A percentile compares a stretch with the other conserved stretches of the same genome.
Evolutionary conservation across 169 alveolate species (phyloP).

Genomic region (Cryptosporidium meleagridis): DNA sequence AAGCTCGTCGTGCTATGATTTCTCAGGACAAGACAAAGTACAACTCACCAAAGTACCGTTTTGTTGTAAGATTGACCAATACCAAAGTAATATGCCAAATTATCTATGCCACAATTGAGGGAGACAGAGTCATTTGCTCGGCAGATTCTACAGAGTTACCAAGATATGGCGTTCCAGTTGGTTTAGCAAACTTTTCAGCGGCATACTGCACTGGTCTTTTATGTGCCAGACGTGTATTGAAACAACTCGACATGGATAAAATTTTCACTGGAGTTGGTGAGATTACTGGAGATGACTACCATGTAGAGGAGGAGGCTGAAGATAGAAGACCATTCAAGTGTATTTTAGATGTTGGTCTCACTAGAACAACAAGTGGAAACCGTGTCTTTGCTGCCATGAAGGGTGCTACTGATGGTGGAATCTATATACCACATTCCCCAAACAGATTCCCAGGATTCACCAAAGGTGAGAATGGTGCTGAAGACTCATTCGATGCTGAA

Average conservation of each 20-base stretch:
- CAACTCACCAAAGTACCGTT: slow-evolving; percentile 99
- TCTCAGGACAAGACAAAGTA: slow-evolving; percentile 98
- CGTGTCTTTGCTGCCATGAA: slow-evolving; percentile 99
- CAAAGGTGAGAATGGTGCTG: slow-evolving; percentile 88
- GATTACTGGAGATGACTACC: slow-evolving; percentile 96
- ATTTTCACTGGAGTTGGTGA: slow-evolving; percentile 93
- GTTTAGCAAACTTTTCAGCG: slow-evolving; percentile 99
- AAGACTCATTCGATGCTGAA: slow-evolving; percentile 95
- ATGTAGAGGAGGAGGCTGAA: slow-evolving; percentile 92
- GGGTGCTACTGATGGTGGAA: slow-evolving; percentile 99
- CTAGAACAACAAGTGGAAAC: slow-evolving; percentile 98
- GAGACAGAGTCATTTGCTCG: slow-evolving; percentile 96
- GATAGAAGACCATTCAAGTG: slow-evolving; percentile 99
- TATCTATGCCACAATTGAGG: slow-evolving; percentile 96
- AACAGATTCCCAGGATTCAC: slow-evolving; percentile 99
- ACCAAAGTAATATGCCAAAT: slow-evolving; percentile 95
- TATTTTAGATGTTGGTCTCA: slow-evolving; percentile 98
- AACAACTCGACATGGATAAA: slow-evolving; percentile 91
- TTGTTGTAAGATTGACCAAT: slow-evolving; percentile 98
- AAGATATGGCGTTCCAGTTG: slow-evolving; percentile 97
- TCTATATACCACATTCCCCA: slow-evolving; percentile 98
- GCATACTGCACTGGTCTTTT: slow-evolving; percentile 99
- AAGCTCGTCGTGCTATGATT: slow-evolving; percentile 97
- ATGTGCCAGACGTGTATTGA: slow-evolving; percentile 97
- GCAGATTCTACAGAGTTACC: slow-evolving; percentile 97